phyloP scores from a whole-genome alignment of 305 asterid genomes.

The Fraxinus albicans region DNA sequence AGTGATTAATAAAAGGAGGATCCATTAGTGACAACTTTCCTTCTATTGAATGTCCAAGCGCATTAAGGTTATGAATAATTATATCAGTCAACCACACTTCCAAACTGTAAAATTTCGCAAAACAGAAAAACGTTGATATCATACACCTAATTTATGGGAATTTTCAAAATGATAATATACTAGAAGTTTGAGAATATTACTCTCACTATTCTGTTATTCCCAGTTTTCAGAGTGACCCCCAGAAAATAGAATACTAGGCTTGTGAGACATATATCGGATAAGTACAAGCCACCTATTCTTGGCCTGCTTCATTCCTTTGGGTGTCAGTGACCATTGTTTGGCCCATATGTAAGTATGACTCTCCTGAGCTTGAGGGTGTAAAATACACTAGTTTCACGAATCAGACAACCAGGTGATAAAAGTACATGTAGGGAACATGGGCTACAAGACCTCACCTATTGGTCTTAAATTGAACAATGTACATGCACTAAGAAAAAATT shows the following conservation, averaged over 20 bases:
- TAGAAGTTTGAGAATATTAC: neutral
- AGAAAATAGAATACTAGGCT: neutral
- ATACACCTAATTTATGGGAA: neutral
- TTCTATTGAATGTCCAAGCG: neutral
- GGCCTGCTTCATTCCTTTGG: neutral
- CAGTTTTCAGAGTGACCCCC: neutral
- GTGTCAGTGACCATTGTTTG: neutral
- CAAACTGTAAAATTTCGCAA: neutral
- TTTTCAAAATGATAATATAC: neutral
- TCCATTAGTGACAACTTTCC: neutral
- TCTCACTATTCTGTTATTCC: neutral
- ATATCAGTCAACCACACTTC: neutral
- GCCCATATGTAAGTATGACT: constrained; percentile 1
- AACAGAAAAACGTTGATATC: neutral
- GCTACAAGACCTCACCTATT: neutral
- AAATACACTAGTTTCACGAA: constrained; percentile 1
- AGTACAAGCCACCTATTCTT: neutral
- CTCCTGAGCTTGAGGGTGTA: neutral
- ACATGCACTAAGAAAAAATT: neutral
- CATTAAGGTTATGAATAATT: neutral
- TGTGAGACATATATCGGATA: neutral
- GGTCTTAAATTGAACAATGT: neutral
- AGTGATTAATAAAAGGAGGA: neutral
- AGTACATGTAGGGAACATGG: neutral
- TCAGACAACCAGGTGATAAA: constrained; percentile 1